phyloP scores from a whole-genome alignment of 768 basidiomycete genomes.

The Suillus plorans region DNA sequence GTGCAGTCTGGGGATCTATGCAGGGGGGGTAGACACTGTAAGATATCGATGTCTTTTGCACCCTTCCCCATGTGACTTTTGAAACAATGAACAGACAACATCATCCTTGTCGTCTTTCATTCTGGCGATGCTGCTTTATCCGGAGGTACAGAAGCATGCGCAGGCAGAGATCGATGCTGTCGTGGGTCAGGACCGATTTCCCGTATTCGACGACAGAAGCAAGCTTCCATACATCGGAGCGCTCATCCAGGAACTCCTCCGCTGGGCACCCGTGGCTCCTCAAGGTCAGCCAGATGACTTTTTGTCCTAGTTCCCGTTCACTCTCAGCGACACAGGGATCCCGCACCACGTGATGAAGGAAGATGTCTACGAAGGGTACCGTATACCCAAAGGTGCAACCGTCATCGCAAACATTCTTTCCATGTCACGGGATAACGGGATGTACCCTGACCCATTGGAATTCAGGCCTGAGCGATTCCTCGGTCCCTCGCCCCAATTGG shows the following conservation, averaged over 20 bases:
- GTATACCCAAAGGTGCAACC: conserved; percentile 19
- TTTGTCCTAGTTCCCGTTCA: not conserved
- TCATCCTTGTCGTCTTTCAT: conserved; percentile 7
- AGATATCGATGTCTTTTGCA: conserved; percentile 4
- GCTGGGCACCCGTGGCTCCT: conserved; percentile 20
- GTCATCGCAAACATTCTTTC: conserved; percentile 21
- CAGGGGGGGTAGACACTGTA: conserved; percentile 29
- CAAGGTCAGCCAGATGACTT: not conserved
- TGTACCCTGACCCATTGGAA: conserved; percentile 18
- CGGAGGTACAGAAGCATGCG: conserved; percentile 24
- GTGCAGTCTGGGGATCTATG: conserved; percentile 11
- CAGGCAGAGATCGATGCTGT: conserved; percentile 28
- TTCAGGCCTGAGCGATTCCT: conserved; percentile 26
- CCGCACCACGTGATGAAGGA: not conserved
- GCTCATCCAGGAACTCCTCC: conserved; percentile 22
- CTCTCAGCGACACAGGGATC: not conserved
- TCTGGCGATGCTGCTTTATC: conserved; percentile 31
- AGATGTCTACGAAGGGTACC: conserved; percentile 21
- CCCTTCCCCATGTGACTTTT: not conserved
- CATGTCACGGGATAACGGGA: conserved; percentile 18
- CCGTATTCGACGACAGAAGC: conserved; percentile 23
- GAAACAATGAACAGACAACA: not conserved
- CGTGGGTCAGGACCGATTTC: conserved; percentile 21
- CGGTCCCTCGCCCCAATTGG: conserved; percentile 16
- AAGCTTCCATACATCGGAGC: conserved; percentile 30